phyloP scores from a whole-genome alignment of 306 rosid species.

The Cicer chorassanicum region DNA sequence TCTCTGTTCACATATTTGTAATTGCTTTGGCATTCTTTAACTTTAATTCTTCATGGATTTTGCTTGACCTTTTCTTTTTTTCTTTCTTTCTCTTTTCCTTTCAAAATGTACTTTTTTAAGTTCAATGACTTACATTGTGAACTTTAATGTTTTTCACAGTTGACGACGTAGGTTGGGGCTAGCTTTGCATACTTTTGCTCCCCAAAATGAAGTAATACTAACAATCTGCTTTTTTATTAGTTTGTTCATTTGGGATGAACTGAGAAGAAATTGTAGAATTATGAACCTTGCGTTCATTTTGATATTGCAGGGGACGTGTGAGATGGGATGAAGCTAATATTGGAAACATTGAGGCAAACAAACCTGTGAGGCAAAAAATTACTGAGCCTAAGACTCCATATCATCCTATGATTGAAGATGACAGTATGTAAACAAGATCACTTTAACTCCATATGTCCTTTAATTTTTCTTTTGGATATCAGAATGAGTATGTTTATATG shows the following conservation, averaged over 20 bases:
- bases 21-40: conserved; percentile 26
- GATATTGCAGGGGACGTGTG: conserved; percentile 52
- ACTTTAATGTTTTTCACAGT: conserved; percentile 47
- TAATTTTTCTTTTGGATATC: conserved; percentile 32
- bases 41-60: conserved; percentile 31
- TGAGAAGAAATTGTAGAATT: conserved; percentile 26
- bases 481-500: conserved; percentile 7
- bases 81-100: too few relatives aligned
- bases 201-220: conserved; percentile 68
- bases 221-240: conserved; percentile 22
- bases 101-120: conserved; percentile 22
- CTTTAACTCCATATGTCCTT: conserved; percentile 43
- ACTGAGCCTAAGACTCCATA: conserved; percentile 66
- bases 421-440: conserved; percentile 48
- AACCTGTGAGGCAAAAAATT: conserved; percentile 63
- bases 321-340: conserved; percentile 62
- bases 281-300: conserved; percentile 35
- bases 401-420: conserved; percentile 56
- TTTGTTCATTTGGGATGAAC: conserved; percentile 24
- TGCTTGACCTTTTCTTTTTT: neutral
- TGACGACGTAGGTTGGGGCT: conserved; percentile 44
- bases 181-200: conserved; percentile 44
- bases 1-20: conserved; percentile 11
- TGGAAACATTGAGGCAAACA: conserved; percentile 57
- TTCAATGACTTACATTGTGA: conserved; percentile 38